Conservation (phyloP, 1,139 yeast species). For the Saccharomycopsis hybrid region DNA sequence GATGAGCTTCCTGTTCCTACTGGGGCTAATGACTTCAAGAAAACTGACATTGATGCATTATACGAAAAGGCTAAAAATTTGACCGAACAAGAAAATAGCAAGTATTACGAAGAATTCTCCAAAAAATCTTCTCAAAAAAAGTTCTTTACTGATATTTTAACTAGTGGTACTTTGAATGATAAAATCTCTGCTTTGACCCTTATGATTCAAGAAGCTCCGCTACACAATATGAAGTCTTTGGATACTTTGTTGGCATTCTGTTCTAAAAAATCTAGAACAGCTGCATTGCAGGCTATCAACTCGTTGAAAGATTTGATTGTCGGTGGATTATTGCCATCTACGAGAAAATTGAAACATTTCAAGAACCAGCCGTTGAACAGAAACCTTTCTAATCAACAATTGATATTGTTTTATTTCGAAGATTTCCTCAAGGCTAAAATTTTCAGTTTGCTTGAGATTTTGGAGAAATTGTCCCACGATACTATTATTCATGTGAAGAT, state of each 20-base stretch:
- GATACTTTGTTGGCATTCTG: constrained; percentile 74
- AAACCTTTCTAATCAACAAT: constrained; percentile 43
- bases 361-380: constrained; percentile 60
- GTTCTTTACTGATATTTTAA: constrained; percentile 81
- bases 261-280: constrained; percentile 88
- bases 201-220: constrained; percentile 89
- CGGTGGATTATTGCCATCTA: constrained; percentile 68
- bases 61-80: constrained; percentile 60
- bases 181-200: constrained; percentile 91
- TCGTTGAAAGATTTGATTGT: constrained; percentile 83
- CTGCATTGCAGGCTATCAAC: constrained; percentile 83
- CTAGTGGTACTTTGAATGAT: constrained; percentile 93
- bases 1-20: constrained; percentile 33
- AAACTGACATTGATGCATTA: constrained; percentile 48
- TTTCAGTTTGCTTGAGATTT: constrained; percentile 66
- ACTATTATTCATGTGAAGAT: constrained; percentile 87
- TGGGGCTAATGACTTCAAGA: constrained; percentile 7
- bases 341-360: constrained; percentile 74
- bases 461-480: constrained; percentile 65
- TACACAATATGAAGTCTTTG: constrained; percentile 79
- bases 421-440: constrained; percentile 76
- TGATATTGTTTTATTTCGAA: constrained; percentile 80
- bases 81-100: constrained; percentile 63
- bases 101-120: constrained; percentile 70
- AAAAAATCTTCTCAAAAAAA: constrained; percentile 79